phyloP scores from a whole-genome alignment of 2,329 filamentous ascomycete species.

The Xylaria sp. region DNA sequence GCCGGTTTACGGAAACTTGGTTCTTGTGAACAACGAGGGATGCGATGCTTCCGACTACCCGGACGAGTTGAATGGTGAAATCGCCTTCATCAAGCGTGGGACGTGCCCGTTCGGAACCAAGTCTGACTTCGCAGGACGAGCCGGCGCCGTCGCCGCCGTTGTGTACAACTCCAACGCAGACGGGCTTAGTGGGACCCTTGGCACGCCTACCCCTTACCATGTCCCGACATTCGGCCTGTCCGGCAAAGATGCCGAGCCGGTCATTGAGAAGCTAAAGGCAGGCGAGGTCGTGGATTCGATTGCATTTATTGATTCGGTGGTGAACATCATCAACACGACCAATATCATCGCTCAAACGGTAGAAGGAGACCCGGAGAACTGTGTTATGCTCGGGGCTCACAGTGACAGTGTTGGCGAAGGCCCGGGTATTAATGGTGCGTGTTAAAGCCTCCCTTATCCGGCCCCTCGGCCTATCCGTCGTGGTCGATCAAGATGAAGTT shows the following conservation, averaged over 20 bases:
- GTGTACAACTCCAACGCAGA: constrained; percentile 79
- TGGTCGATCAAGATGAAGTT: background rate
- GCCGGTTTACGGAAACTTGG: constrained; percentile 67
- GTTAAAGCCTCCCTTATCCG: background rate
- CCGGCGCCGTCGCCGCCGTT: constrained; percentile 75
- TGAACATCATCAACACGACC: constrained; percentile 63
- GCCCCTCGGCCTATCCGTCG: background rate
- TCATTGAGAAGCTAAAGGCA: constrained; percentile 63
- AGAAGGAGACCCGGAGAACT: constrained; percentile 67
- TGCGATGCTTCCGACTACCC: constrained; percentile 74
- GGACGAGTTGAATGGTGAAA: constrained; percentile 64
- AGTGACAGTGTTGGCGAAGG: constrained; percentile 71
- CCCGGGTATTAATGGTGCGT: constrained; percentile 73
- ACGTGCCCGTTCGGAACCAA: constrained; percentile 77
- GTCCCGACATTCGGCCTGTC: constrained; percentile 76
- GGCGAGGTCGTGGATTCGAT: constrained; percentile 63
- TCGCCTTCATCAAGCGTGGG: constrained; percentile 77
- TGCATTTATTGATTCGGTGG: constrained; percentile 68
- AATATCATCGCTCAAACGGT: constrained; percentile 73
- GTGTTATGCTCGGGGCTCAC: constrained; percentile 73
- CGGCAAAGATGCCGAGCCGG: constrained; percentile 65
- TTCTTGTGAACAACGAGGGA: constrained; percentile 70
- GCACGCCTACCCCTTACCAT: constrained; percentile 66
- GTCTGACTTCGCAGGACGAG: constrained; percentile 71
- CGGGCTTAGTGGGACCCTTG: constrained; percentile 73